Evolutionary conservation across 139 green algal species (phyloP), one percentile per base, ranked within the genome.

Genomic region (Zygnema circumcarinatum): DNA sequence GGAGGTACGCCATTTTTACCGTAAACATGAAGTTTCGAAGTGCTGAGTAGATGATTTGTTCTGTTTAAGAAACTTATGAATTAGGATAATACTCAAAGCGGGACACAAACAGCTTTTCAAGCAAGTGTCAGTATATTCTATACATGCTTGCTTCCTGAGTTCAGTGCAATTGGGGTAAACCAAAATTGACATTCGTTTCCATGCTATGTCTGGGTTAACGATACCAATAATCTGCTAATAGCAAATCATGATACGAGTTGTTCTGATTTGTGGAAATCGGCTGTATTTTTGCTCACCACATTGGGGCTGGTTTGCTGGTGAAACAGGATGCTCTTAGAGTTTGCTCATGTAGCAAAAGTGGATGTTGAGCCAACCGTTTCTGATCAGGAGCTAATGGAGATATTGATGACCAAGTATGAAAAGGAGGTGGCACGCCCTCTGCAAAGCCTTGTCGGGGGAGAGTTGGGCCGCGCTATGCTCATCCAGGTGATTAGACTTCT

Each of bases 401-500:
- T 89, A 38, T 35, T 89, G 38, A 89, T 89, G 84, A 35, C 29
- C 22, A 40, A 88, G 39, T 98, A 98, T 73, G 96, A 98, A 93
- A 53, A 85, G 0, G 94, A 98, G 90, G 84, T 98, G 74, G 92
- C 93, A 81, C 53, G 85, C 16, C 96, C 96, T 2, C 83, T 98
- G n/a, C 72, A 89, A 0, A 96, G 95, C 91, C 80, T 98, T 31
- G 38, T 98, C 25, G 86, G 84, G 16, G 96, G 96, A 0, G 85
- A 95, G 47, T 93, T 98, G 38, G 92, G 92, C 0, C 84, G 96
- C 29, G 92, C 94, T 0, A 87, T 98, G 56, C 93, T 98, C 16
- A 98, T 98, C 42, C 95, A 98, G 93, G 94, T 96, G 36, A 82
- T 2, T 76, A 39, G 11, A 53, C 36, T 11, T 7, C 35, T 72